Evolutionary conservation across 257 asterid species (phyloP), one percentile per base, ranked within the genome.

Genomic region (Pogostemon cablin): DNA sequence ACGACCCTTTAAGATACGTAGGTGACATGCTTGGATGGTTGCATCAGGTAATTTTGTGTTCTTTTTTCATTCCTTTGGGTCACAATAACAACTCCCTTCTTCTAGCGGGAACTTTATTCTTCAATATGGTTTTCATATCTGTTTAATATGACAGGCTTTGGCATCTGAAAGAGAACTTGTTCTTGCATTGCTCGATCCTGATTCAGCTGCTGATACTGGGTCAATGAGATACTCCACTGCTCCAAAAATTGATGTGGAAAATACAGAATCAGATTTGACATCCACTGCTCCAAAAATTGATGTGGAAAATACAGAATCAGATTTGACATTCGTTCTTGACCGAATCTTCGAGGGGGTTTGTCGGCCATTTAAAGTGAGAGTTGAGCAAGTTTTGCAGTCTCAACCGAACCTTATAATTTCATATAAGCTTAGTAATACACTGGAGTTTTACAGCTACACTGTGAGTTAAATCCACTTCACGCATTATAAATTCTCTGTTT

Each of bases 11-110:
- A 68, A 84, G 98, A 95, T 95, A 95, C 75, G 96, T 91, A 2
- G 98, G 98, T 38, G 99, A 95, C 82, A 95, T 91, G 99, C 95
- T 95, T 39, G 99, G 98, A 71, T 95, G 99, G 99, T 75, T 95
- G 78, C 99, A 95, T 86, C 98, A 95, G 95, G 99, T 91, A 75
- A 41, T 41, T 41, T 12, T 59, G 2, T 43, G 58, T 34, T 60
- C 6, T 56, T 61, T 71, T 70, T 64, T 35, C 17, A 32, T 62
- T 4, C 42, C 20, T 63, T 38, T n/a, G 52, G 6, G 15, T 44
- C 4, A 20, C 48, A 34, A 9, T 71, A 54, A 49, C 5, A 9
- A 39, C 32, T 57, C 55, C 56, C 6, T 38, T 12, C 72, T 64
- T 74, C 68, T 43, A 56, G 72, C 61, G 37, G 59, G 50, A 71